Evolutionary conservation across 441 rosid genomes (phyloP), one percentile per base, ranked within the genome.

Genomic region (Pelargonium cotyledonis): DNA sequence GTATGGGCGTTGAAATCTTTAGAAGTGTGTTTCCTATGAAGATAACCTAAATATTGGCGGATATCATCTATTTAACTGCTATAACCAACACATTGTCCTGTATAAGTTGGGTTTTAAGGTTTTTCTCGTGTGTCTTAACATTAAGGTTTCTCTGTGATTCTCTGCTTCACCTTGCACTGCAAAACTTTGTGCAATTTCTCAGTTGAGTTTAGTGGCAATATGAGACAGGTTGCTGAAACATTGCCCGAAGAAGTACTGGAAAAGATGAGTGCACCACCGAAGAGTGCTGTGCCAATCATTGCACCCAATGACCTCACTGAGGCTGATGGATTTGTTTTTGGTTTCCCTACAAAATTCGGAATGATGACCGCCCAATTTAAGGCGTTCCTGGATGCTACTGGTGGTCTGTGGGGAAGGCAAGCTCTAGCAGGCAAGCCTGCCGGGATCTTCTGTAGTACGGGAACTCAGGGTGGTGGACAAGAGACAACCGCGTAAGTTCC

Each of bases 301-400:
- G 82, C 91, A 16, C 83, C 97, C 0, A 41, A 76, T 1, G 91
- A 93, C 40, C 88, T 93, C 21, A 51, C 85, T 6, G 92, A 89
- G 74, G 98, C 96, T 14, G 97, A 90, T 68, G 98, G 98, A 1
- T 80, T 90, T 69, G 70, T 90, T 58, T 86, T 93, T 70, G 97
- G 98, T 53, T 93, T 93, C 85, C 98, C 97, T 53, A 93, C 98
- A 60, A 83, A 96, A 76, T 93, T 79, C 10, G 98, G 98, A 29
- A 90, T 91, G 97, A 93, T 93, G 98, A 79, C 96, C 75, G 94
- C 98, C 44, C 98, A 93, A 77, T 91, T 91, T 77, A 91, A 93
- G 74, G 96, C 98, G 26, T 93, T 93, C 73, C 12, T 93, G 72
- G 98, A 93, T 69, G 87, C 96, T 19, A 93, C 98, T 0, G 96